Evolutionary conservation across 2,329 filamentous ascomycete genomes (phyloP).

Genomic region (Pseudogymnoascus sp.): DNA sequence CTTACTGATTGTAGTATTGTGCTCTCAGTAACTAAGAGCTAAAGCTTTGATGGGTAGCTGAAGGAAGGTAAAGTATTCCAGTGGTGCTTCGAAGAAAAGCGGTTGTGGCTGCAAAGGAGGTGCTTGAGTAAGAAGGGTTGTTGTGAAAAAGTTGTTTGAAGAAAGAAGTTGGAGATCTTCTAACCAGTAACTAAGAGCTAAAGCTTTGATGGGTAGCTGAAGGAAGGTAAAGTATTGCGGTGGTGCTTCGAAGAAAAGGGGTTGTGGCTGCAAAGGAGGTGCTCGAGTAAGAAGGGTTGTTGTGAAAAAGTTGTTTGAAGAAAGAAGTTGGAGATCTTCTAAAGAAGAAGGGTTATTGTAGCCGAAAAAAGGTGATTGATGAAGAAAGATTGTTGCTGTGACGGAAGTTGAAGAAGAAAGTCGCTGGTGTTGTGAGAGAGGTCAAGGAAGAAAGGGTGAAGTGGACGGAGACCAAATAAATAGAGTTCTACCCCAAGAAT

Average conservation of each 20-base stretch:
- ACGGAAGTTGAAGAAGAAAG: neutral
- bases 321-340: neutral
- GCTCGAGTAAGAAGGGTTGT: neutral
- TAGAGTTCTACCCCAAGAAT: neutral
- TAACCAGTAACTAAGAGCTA: too few species aligned
- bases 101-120: neutral
- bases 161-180: neutral
- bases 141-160: neutral
- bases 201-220: neutral
- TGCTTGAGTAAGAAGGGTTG: neutral
- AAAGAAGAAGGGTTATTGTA: neutral
- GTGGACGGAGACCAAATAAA: neutral
- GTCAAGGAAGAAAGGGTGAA: neutral
- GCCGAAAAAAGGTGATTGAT: neutral
- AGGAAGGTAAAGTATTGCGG: neutral
- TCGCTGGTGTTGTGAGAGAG: neutral
- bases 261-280: neutral
- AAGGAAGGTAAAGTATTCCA: neutral
- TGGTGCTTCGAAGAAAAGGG: neutral
- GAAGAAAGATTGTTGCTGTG: neutral
- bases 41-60: neutral
- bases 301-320: neutral
- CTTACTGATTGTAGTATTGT: neutral
- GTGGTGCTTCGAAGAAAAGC: neutral
- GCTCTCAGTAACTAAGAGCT: neutral